Base-by-base conservation (phyloP, 1,139 yeast species). In the Taiozyma sp. region DNA sequence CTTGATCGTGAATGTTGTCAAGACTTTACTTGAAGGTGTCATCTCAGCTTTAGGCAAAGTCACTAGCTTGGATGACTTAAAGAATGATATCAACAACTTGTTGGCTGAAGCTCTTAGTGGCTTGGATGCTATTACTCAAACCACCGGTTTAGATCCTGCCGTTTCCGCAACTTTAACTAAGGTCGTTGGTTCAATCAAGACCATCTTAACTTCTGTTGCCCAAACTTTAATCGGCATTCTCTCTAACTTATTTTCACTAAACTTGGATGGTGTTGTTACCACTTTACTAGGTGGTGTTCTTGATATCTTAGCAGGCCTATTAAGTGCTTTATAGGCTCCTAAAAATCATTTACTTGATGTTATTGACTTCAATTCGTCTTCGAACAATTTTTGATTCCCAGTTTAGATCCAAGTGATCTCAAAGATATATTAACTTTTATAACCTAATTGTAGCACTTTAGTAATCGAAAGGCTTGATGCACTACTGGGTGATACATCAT, bases 241-340 rank as follows among this genome's bases (percentile, higher is more conserved):
- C 10, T 34, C 34, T 14, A 45, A 43, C 50, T 53, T 54, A 49
- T 29, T 53, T 19, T 34, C 47, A 13, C 46, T 53, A 43, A 54
- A 54, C 56, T 47, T 54, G 47, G 30, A 43, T 42, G 57, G 56
- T 48, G 51, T 52, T 42, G 53, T 54, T 34, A 46, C 51, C 19
- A 39, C 52, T 30, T 47, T 55, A 41, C 24, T 54, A 24, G 51
- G 51, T 47, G 54, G 55, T 44, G 42, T 50, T 22, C 16, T 47
- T 11, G 10, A 41, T 29, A 35, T 47, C 48, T 43, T 55, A 46
- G 47, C 49, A 11, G 40, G 47, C 19, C 28, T 56, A 26, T 39
- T 52, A 39, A 26, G 43, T 37, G 46, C 51, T 34, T n/a, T 43
- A 14, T 21, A 43, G 14, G 35, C n/a, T 32, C 19, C 35, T 32